phyloP scores from a whole-genome alignment of 2,329 filamentous ascomycete species.

The Akanthomyces uredinophilus region DNA sequence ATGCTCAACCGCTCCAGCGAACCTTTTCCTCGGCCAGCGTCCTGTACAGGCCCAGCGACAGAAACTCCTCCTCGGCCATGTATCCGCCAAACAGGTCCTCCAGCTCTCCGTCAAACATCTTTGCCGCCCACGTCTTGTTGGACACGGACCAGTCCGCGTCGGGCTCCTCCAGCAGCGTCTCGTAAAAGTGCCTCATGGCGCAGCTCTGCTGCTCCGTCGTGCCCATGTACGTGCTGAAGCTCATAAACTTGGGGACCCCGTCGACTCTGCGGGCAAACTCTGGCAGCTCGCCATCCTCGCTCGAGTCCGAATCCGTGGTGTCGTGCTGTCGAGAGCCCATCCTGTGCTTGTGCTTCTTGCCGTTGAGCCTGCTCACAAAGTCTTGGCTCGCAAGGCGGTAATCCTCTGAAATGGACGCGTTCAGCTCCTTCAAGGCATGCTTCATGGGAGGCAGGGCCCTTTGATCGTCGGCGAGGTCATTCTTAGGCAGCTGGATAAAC shows the following conservation, averaged over 20 bases:
- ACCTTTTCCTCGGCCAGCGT: constrained; percentile 14
- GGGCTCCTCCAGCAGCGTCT: not conserved
- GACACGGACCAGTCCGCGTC: not conserved
- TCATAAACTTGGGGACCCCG: constrained; percentile 11
- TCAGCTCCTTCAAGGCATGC: not conserved
- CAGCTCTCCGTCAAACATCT: constrained; percentile 8
- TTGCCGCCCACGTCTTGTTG: not conserved
- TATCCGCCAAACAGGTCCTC: constrained; percentile 8
- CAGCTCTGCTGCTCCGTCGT: not conserved
- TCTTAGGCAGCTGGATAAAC: constrained; percentile 3
- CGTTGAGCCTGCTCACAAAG: not conserved
- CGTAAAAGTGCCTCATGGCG: not conserved
- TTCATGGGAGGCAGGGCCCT: constrained; percentile 2
- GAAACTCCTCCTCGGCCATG: constrained; percentile 10
- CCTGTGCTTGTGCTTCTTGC: not conserved
- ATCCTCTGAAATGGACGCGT: not conserved
- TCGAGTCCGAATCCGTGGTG: no score
- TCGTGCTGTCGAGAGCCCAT: not conserved
- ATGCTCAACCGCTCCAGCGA: constrained; percentile 10
- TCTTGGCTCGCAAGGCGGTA: constrained; percentile 7
- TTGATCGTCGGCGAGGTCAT: not conserved
- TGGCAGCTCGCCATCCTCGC: not conserved
- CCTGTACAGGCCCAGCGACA: constrained; percentile 8
- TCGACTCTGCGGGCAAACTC: not conserved
- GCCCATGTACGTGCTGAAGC: constrained; percentile 9